Evolutionary conservation across 2,329 filamentous ascomycete genomes (phyloP).

Genomic region (Helotiales sp.): DNA sequence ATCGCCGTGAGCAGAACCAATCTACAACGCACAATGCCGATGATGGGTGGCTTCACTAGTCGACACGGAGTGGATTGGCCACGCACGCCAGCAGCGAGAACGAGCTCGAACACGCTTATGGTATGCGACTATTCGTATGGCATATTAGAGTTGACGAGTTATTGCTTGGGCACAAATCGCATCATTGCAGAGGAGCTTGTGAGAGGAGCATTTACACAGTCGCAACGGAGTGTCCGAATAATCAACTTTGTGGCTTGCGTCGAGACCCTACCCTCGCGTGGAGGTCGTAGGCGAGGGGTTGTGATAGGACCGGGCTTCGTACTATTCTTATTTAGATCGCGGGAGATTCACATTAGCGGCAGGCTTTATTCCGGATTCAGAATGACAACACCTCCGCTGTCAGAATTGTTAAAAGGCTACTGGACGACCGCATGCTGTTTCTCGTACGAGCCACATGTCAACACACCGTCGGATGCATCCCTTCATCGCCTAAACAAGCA

Average conservation of each 20-base stretch:
- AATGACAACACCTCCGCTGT: slow-evolving; percentile 17
- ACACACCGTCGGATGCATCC: slow-evolving; percentile 14
- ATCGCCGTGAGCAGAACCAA: background rate
- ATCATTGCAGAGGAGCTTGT: slow-evolving; percentile 4
- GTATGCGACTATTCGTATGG: background rate
- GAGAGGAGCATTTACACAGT: background rate
- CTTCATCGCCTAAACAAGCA: background rate
- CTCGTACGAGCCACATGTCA: background rate
- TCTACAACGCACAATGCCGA: background rate
- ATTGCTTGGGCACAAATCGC: background rate
- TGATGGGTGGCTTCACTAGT: background rate
- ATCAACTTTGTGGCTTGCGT: slow-evolving; percentile 22
- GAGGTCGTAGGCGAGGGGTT: slow-evolving; percentile 1
- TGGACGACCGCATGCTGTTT: slow-evolving; percentile 5
- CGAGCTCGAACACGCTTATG: background rate
- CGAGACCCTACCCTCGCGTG: slow-evolving; percentile 9
- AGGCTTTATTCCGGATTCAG: slow-evolving; percentile 10
- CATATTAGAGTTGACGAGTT: background rate
- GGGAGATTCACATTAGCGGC: slow-evolving; percentile 4
- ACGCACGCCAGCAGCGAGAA: background rate
- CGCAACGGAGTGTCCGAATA: slow-evolving; percentile 20
- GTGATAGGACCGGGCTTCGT: background rate
- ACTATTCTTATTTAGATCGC: background rate
- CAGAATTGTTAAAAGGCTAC: slow-evolving; percentile 4
- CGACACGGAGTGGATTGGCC: background rate